These are phyloP conservation scores for Euphorbia lathyris DNA, from an alignment of 345 rosid species.

Conservation along the genomic window DNA sequence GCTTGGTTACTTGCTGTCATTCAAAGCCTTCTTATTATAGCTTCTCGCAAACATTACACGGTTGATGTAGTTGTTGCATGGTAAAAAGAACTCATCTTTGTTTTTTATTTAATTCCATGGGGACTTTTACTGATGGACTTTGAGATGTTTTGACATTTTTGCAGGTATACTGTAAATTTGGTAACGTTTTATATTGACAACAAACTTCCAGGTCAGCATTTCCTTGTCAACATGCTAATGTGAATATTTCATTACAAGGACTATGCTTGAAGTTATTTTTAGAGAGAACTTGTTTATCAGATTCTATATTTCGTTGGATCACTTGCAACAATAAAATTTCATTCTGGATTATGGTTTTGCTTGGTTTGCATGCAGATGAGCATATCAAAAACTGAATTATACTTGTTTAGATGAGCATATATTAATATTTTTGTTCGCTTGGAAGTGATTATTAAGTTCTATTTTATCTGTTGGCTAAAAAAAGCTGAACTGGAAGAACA, in stretches of 20 bases:
- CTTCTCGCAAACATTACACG: constrained; percentile 93
- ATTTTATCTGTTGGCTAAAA: not conserved
- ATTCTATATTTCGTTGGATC: not conserved
- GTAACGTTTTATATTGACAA: constrained; percentile 87
- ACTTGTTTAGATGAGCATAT: not conserved
- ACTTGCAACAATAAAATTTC: not conserved
- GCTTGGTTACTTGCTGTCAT: constrained; percentile 74
- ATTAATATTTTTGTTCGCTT: not conserved
- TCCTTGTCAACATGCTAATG: not conserved
- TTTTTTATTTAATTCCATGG: not conserved
- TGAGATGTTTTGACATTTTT: constrained; percentile 6
- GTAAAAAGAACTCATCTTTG: constrained; percentile 29
- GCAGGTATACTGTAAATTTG: constrained; percentile 86
- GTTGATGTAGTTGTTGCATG: constrained; percentile 95
- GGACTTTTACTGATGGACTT: not conserved
- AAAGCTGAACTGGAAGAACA: not conserved
- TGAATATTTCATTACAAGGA: not conserved
- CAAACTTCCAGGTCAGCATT: constrained; percentile 73
- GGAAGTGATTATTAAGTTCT: not conserved
- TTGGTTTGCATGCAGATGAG: not conserved
- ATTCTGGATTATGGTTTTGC: not conserved
- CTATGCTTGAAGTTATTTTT: not conserved
- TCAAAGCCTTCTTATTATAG: constrained; percentile 83
- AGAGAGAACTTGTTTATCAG: not conserved
- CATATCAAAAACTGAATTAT: not conserved